phyloP scores from a whole-genome alignment of 2,329 filamentous ascomycete species.

The Hypoxylon rubiginosum region DNA sequence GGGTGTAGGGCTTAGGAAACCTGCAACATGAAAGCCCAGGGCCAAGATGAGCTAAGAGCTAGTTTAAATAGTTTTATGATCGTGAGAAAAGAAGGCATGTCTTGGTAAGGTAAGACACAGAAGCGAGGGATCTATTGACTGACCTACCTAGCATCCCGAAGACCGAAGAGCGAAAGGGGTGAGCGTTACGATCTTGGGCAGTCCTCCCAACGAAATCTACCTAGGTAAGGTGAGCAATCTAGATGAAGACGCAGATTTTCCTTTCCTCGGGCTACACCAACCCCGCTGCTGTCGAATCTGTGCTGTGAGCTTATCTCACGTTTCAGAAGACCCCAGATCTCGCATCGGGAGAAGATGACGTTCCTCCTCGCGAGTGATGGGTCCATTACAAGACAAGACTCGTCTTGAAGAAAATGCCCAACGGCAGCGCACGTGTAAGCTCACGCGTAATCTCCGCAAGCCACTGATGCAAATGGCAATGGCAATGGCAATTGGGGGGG shows the following conservation, averaged over 20 bases:
- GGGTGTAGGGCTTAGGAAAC: not conserved
- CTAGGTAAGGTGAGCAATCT: no score
- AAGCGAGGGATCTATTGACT: not conserved
- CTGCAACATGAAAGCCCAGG: not conserved
- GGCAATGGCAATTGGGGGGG: no score
- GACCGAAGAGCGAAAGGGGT: not conserved
- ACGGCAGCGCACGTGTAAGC: constrained; percentile 28
- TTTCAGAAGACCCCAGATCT: constrained; percentile 27
- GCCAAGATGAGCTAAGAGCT: not conserved
- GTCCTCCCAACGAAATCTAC: constrained; percentile 9
- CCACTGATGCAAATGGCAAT: not conserved
- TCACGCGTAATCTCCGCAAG: constrained; percentile 25
- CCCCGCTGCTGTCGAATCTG: constrained; percentile 15
- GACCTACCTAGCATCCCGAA: no score
- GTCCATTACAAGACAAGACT: not conserved
- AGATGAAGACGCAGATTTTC: not conserved
- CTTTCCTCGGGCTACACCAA: constrained; percentile 29
- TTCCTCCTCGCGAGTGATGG: constrained; percentile 6
- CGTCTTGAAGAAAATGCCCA: constrained; percentile 9
- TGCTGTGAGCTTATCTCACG: constrained; percentile 5
- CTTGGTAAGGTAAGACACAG: not conserved
- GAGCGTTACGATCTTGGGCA: constrained; percentile 2
- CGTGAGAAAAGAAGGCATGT: not conserved
- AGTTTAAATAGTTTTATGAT: not conserved
- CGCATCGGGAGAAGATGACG: constrained; percentile 11